Percentiles rank a stretch among this genome's conserved stretches.
phyloP scores from a whole-genome alignment of 202 grass and related monocot genomes.

The Carex sylvatica region DNA sequence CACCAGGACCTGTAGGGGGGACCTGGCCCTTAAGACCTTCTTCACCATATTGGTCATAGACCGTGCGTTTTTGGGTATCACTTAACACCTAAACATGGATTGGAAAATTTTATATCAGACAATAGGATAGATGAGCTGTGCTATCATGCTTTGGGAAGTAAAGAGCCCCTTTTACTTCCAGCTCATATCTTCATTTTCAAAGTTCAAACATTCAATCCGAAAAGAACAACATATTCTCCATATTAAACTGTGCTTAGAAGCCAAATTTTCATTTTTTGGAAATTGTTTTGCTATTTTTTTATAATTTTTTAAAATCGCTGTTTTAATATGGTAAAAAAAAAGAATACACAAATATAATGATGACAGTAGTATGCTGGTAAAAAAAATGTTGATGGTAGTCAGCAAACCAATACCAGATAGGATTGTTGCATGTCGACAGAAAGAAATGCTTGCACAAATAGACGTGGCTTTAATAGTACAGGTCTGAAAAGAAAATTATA shows the following conservation, averaged over 20 bases:
- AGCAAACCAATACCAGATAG: background rate
- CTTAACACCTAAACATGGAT: conserved; percentile 64
- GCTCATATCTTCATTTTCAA: no score
- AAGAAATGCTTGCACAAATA: background rate
- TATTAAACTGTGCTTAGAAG: no score
- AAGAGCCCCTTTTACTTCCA: no score
- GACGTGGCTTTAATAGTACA: background rate
- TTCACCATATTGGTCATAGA: conserved; percentile 93
- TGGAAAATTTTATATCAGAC: background rate
- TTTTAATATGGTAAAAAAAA: background rate
- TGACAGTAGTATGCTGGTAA: background rate
- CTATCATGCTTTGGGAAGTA: no score
- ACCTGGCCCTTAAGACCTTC: conserved; percentile 73
- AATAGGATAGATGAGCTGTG: background rate
- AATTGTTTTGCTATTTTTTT: no score
- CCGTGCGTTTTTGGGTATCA: conserved; percentile 62
- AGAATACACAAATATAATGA: background rate
- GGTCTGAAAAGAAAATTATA: background rate
- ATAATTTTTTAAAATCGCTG: no score
- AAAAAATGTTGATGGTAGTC: background rate
- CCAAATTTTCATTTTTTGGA: no score
- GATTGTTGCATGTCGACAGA: background rate
- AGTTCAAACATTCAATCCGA: no score
- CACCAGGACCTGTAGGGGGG: conserved; percentile 50
- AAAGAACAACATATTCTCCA: no score